Evolutionary conservation across 2,329 filamentous ascomycete species (phyloP).

Genomic region (Neofusicoccum sp.): DNA sequence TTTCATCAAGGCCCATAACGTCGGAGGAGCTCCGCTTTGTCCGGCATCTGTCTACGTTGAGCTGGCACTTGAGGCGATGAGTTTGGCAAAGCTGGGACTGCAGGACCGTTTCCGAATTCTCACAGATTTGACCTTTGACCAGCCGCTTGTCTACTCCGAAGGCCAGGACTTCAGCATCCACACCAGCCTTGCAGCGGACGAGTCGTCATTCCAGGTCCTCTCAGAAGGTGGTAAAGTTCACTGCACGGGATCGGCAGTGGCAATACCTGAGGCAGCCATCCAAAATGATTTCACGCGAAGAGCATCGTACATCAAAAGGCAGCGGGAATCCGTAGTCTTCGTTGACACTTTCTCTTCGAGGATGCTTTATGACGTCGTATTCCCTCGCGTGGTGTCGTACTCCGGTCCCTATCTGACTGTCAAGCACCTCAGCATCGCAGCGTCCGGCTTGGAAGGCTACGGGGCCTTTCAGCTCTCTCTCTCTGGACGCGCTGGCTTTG

Average conservation of each 20-base stretch:
- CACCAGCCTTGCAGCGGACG: background rate
- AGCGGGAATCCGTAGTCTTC: constrained; percentile 21
- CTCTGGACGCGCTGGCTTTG: constrained; percentile 22
- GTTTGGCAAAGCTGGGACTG: background rate
- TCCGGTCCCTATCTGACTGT: constrained; percentile 30
- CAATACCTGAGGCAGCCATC: background rate
- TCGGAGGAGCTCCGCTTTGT: constrained; percentile 18
- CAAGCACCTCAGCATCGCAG: constrained; percentile 30
- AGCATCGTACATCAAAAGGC: constrained; percentile 11
- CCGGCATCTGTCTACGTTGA: constrained; percentile 20
- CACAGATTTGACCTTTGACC: constrained; percentile 13
- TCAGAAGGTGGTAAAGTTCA: constrained; percentile 3
- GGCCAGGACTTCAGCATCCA: background rate
- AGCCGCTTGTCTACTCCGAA: constrained; percentile 14
- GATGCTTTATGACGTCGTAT: constrained; percentile 35
- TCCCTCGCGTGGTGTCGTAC: constrained; percentile 35
- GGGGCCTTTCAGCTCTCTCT: constrained; percentile 9
- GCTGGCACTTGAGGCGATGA: constrained; percentile 5
- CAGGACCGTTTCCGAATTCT: background rate
- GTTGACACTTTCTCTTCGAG: constrained; percentile 29
- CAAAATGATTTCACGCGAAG: background rate
- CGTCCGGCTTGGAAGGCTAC: constrained; percentile 24
- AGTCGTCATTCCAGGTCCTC: background rate
- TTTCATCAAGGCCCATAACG: constrained; percentile 20
- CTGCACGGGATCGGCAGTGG: background rate